These are phyloP conservation scores for Kurtzmaniella natalensis DNA, from an alignment of 1,139 yeast genomes.

Conservation along the genomic window DNA sequence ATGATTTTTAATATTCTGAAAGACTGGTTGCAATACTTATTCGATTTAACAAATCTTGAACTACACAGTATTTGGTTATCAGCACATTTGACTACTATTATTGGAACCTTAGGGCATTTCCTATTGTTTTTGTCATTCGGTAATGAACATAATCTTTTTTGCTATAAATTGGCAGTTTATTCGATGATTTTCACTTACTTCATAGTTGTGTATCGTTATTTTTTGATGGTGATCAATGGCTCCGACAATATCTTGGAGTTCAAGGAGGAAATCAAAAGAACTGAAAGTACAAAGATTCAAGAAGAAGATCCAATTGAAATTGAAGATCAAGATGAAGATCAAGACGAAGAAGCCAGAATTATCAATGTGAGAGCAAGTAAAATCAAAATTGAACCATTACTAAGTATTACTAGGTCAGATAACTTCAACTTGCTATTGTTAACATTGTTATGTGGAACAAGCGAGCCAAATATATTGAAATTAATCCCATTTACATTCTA, in stretches of 20 bases:
- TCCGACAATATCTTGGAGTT: background rate
- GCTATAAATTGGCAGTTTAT: background rate
- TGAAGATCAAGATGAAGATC: too few relatives aligned
- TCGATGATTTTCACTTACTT: background rate
- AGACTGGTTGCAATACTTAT: too few relatives aligned
- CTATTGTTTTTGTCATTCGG: background rate
- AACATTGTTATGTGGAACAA: background rate
- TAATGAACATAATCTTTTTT: background rate
- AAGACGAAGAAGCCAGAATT: too few relatives aligned
- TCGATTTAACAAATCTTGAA: too few relatives aligned
- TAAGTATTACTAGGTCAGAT: background rate
- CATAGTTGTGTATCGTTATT: background rate
- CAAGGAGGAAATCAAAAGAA: background rate
- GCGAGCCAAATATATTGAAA: background rate
- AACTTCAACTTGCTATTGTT: background rate
- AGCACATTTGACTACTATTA: background rate
- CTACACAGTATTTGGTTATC: background rate
- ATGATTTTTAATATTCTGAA: too few relatives aligned
- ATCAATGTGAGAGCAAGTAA: too few relatives aligned
- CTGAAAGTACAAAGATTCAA: too few relatives aligned
- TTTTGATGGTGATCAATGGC: background rate
- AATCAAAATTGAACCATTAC: too few relatives aligned
- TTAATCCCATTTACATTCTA: background rate
- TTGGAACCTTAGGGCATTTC: background rate
- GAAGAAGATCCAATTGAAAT: too few relatives aligned